Percentiles rank a stretch among this genome's conserved stretches.
Conservation (phyloP, 768 basidiomycete genomes). For the Tricholomella constricta region DNA sequence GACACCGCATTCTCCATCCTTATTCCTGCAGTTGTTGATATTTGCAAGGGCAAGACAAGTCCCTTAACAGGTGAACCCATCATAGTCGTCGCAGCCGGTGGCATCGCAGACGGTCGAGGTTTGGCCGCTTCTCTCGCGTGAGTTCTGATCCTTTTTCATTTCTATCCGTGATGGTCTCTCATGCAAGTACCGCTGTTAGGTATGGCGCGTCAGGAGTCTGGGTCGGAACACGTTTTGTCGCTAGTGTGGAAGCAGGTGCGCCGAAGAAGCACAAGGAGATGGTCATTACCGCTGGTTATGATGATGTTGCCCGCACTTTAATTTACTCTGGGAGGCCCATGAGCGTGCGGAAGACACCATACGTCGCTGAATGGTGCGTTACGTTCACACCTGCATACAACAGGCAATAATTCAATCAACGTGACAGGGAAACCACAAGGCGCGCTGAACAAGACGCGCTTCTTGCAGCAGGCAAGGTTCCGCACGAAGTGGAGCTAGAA, state of each 20-base stretch:
- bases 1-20: constrained; percentile 80
- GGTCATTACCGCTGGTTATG: constrained; percentile 69
- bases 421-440: constrained; percentile 59
- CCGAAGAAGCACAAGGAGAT: constrained; percentile 72
- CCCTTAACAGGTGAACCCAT: constrained; percentile 79
- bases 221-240: constrained; percentile 88
- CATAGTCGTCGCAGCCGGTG: constrained; percentile 82
- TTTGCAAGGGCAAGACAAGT: constrained; percentile 68
- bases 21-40: constrained; percentile 79
- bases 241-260: constrained; percentile 78
- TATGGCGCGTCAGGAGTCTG: constrained; percentile 86
- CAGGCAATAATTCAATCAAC: background rate
- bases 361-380: constrained; percentile 70
- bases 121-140: constrained; percentile 75
- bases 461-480: constrained; percentile 65
- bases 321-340: constrained; percentile 81
- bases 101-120: constrained; percentile 81
- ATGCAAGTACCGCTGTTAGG: constrained; percentile 31
- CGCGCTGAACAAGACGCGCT: constrained; percentile 60
- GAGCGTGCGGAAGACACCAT: constrained; percentile 79
- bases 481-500: constrained; percentile 73
- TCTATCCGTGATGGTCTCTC: background rate
- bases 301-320: constrained; percentile 70
- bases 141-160: constrained; percentile 14
- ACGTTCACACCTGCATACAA: background rate